Evolutionary conservation across 2,329 filamentous ascomycete genomes (phyloP), one percentile per base, ranked within the genome.

Genomic region (Microascus cirrosus): DNA sequence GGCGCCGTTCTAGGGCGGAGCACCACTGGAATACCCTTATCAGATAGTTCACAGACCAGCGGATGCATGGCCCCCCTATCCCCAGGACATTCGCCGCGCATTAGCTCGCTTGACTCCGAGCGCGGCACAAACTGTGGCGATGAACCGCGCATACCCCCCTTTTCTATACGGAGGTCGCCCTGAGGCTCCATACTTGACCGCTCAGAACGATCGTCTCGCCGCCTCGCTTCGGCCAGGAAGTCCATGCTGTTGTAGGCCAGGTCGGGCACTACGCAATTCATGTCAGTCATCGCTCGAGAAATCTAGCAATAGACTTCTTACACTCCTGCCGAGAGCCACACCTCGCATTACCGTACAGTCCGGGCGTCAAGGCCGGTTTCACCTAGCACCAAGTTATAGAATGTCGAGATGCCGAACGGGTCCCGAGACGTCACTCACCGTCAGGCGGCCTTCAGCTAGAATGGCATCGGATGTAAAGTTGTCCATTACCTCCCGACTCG

Each of bases 391-490:
- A 32, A 20, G 20, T 13, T n/a, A 22, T 8, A 53, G 51, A 15
- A 45, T n/a, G n/a, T 34, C 11, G 24, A 13, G 18, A 13, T n/a
- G 13, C 24, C 8, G 18, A 32, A 53, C 2, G 24, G n/a, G 8
- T 3, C 5, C 3, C 11, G 5, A 53, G 15, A 53, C 51, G 13
- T 54, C 50, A 10, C 22, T 18, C 55, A 73, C 73, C 13, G 64
- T 71, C 24, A 73, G 59, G 53, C 63, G 65, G 10, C 53, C 55
- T 8, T 62, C 62, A 20, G 74, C 73, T 12, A 75, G 67, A 50
- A 87, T 74, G 56, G 77, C 77, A 3, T 75, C 67, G 1, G 83
- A 84, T 13, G 70, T 70, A 61, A 86, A 87, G 22, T 77, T 77
- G 7, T 74, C 68, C 67, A 84, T 77, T 8, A 85, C 71, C 48